These are phyloP conservation scores for Hyaloscypha finlandica DNA, from an alignment of 495 filamentous ascomycete genomes.

Conservation along the genomic window DNA sequence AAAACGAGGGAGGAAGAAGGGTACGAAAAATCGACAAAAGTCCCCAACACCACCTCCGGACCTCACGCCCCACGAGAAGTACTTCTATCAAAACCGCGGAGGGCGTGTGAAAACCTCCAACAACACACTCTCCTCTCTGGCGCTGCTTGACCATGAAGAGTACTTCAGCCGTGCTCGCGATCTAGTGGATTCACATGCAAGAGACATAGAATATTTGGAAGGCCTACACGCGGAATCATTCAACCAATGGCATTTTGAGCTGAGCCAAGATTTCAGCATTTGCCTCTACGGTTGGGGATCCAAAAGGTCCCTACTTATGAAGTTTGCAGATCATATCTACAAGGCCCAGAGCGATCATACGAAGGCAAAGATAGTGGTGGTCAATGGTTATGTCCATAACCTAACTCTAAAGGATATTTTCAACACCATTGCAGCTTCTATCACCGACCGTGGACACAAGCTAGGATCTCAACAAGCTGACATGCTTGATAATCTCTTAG, in stretches of 20 bases:
- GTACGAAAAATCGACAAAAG: constrained; percentile 39
- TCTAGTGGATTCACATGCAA: constrained; percentile 68
- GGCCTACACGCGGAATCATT: constrained; percentile 79
- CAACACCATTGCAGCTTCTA: constrained; percentile 64
- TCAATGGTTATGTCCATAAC: constrained; percentile 84
- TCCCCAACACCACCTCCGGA: constrained; percentile 60
- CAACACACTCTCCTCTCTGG: constrained; percentile 75
- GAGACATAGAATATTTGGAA: constrained; percentile 70
- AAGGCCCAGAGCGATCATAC: constrained; percentile 25
- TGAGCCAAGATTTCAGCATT: constrained; percentile 84
- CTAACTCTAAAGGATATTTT: constrained; percentile 80
- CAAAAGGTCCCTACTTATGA: constrained; percentile 73
- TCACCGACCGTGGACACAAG: constrained; percentile 57
- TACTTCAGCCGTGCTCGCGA: constrained; percentile 74
- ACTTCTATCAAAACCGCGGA: constrained; percentile 89
- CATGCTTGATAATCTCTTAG: constrained; percentile 63
- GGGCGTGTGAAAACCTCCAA: constrained; percentile 81
- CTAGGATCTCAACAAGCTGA: constrained; percentile 53
- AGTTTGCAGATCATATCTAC: constrained; percentile 76
- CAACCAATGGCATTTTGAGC: constrained; percentile 90
- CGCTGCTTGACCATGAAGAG: constrained; percentile 84
- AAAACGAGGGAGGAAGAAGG: constrained; percentile 64
- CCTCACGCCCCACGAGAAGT: constrained; percentile 83
- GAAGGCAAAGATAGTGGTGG: constrained; percentile 68
- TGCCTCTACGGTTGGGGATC: constrained; percentile 93